A percentile compares a stretch with the other conserved stretches of the same genome.
Evolutionary conservation across 1,139 yeast genomes (phyloP).

Genomic region (Kodamaea arcana): DNA sequence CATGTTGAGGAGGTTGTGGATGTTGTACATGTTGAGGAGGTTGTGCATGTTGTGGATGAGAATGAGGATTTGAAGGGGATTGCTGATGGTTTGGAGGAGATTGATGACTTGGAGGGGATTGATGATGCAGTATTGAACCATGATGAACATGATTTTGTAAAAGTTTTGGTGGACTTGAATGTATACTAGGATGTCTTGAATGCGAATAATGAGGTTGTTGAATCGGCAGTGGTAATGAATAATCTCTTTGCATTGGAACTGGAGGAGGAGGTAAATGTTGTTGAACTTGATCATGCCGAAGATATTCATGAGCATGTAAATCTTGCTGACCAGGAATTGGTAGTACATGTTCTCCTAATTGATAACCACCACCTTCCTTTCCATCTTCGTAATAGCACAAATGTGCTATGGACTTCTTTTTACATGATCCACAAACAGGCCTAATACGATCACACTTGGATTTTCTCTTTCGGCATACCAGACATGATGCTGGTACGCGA

Average conservation of each 20-base stretch:
- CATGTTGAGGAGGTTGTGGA: constrained; percentile 6
- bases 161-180: too few relatives aligned
- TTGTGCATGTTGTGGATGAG: constrained; percentile 4
- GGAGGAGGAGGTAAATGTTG: constrained; percentile 2
- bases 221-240: not conserved
- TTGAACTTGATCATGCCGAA: not conserved
- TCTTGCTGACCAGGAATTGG: constrained; percentile 4
- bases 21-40: constrained; percentile 3
- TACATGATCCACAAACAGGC: constrained; percentile 73
- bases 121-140: constrained; percentile 1
- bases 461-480: constrained; percentile 45
- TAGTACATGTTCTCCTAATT: constrained; percentile 9
- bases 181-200: too few relatives aligned
- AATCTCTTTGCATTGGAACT: not conserved
- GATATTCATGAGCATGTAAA: not conserved
- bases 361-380: constrained; percentile 8
- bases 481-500: constrained; percentile 43
- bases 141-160: too few relatives aligned
- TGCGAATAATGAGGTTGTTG: too few relatives aligned
- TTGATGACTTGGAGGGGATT: not conserved
- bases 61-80: constrained; percentile 3
- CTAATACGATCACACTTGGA: constrained; percentile 56
- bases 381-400: constrained; percentile 58
- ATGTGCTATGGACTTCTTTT: constrained; percentile 69
- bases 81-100: constrained; percentile 1